Conservation (phyloP, 495 filamentous ascomycete species). For the Aspergillus funiculosus region DNA sequence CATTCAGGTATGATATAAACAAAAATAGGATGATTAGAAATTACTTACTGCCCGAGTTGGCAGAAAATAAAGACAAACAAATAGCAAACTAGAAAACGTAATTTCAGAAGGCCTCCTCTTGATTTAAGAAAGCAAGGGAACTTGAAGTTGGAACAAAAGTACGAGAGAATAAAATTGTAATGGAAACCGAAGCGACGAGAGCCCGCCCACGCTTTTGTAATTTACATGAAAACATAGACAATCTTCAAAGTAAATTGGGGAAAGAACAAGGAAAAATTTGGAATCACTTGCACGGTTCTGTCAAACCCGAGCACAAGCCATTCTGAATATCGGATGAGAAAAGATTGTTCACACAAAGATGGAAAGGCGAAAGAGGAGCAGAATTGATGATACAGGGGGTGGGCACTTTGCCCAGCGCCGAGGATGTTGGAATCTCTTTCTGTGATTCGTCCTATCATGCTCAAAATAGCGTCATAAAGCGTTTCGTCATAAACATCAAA, state of each 20-base stretch:
- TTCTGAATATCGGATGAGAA: not conserved
- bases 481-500: conserved; percentile 34
- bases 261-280: conserved; percentile 5
- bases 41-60: too few relatives aligned
- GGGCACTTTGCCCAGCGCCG: not conserved
- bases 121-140: conserved; percentile 9
- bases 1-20: too few relatives aligned
- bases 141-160: conserved; percentile 8
- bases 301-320: conserved; percentile 2
- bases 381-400: not conserved
- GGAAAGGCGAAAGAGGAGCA: not conserved
- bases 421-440: not conserved
- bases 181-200: conserved; percentile 23
- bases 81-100: not conserved
- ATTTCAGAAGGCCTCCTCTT: conserved; percentile 8
- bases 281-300: not conserved
- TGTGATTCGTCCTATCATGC: not conserved
- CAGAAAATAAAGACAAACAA: too few relatives aligned
- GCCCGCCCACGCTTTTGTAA: conserved; percentile 43
- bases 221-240: conserved; percentile 29
- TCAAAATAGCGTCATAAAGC: conserved; percentile 15
- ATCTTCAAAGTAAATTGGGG: conserved; percentile 4
- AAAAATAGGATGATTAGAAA: too few relatives aligned
- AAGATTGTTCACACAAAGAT: not conserved
- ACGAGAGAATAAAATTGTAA: conserved; percentile 5